Evolutionary conservation across 306 rosid species (phyloP), one percentile per base, ranked within the genome.

Genomic region (Elaeagnus macrophylla): DNA sequence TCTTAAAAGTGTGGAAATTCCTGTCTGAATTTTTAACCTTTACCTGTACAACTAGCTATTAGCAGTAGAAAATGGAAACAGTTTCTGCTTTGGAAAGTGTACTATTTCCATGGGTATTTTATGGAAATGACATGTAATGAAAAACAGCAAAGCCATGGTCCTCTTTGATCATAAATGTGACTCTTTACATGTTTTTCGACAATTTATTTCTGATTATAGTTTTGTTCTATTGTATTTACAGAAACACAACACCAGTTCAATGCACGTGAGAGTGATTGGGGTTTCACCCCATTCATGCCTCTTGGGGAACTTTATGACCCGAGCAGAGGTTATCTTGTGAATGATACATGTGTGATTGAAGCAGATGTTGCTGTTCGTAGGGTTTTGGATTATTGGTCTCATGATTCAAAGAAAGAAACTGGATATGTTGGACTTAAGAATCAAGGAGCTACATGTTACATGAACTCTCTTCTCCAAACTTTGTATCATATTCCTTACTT

Each of bases 211-310:
- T 66, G 25, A 19, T 54, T 37, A 48, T 62, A n/a, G 16, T 62
- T 56, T 18, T 20, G 8, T 12, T 16, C 13, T n/a, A 20, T 36
- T 61, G 51, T 41, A 17, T 25, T 39, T 62, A 54, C 68, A 69
- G 74, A 69, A 69, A 69, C 74, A 56, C 74, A 69, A 17, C 74
- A 69, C 44, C 74, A 69, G 64, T 69, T 69, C 46, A 69, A 62
- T 69, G 68, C 74, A 55, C 74, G 65, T 19, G 74, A 69, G 59
- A 69, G 74, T 50, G 74, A 69, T 51, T 69, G 74, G 74, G 74
- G 74, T 41, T 69, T 69, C 64, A 69, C 74, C 32, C 61, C 74
- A 8, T 69, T 69, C 54, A 69, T 69, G 74, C 74, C 74, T 48
- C 68, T 69, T 32, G 74, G 74, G 42, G 74, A 69, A 69, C 35